A percentile compares a stretch with the other conserved stretches of the same genome.
Conservation (phyloP, 208 protist species). For the Trypanosoma rangeli region DNA sequence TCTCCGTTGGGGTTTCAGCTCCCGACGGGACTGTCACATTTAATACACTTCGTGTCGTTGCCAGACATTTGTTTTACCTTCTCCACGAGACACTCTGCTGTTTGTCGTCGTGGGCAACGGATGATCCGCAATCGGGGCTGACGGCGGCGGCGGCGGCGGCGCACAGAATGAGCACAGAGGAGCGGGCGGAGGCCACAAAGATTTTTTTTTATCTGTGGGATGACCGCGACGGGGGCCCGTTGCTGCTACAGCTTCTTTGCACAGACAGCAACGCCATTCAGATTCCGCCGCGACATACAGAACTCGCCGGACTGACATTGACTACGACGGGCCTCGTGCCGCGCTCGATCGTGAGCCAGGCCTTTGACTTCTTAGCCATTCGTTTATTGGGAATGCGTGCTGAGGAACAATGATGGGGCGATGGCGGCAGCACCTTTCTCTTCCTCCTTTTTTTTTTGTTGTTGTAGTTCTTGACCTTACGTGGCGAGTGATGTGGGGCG, state of each 20-base stretch:
- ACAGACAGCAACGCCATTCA: not conserved
- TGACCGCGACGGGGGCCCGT: not conserved
- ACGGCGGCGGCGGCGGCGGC: not conserved
- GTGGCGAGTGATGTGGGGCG: not conserved
- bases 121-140: not conserved
- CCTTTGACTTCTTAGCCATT: slow-evolving; percentile 19
- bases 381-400: slow-evolving; percentile 10
- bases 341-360: slow-evolving; percentile 14
- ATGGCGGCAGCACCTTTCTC: not conserved
- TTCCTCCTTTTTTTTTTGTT: slow-evolving; percentile 24
- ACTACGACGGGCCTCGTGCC: not conserved
- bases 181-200: slow-evolving; percentile 10
- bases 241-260: slow-evolving; percentile 15
- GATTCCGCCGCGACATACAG: not conserved
- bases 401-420: not conserved
- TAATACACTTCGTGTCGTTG: not conserved
- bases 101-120: slow-evolving; percentile 6
- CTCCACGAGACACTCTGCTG: slow-evolving; percentile 27
- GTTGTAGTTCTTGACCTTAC: slow-evolving; percentile 14
- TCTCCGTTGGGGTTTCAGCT: not conserved
- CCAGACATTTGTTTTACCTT: slow-evolving; percentile 29
- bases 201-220: slow-evolving; percentile 8
- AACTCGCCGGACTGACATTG: not conserved
- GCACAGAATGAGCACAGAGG: slow-evolving; percentile 4
- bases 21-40: not conserved